Percentiles rank a stretch among this genome's conserved stretches.
Conservation (phyloP, 1,284 basidiomycete species). For the Pyrrhoderma lamaoense region DNA sequence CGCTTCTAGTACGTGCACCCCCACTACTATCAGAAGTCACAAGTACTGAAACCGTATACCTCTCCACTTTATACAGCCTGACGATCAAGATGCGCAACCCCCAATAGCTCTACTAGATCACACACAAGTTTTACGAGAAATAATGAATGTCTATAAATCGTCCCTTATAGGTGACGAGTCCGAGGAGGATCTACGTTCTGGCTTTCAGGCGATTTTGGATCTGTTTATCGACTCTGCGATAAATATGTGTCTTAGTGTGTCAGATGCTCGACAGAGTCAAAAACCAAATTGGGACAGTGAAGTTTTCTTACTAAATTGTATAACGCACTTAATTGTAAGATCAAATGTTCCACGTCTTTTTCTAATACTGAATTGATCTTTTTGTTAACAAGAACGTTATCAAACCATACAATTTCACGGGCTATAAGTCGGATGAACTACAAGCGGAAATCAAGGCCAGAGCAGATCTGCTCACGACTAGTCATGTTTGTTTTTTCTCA, state of each 20-base stretch:
- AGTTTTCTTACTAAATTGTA: constrained; percentile 80
- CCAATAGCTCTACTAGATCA: constrained; percentile 77
- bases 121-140: constrained; percentile 75
- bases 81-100: constrained; percentile 71
- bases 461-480: constrained; percentile 61
- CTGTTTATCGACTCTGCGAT: constrained; percentile 78
- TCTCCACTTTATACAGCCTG: constrained; percentile 40
- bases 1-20: constrained; percentile 52
- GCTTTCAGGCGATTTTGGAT: constrained; percentile 69
- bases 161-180: constrained; percentile 62
- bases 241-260: constrained; percentile 64
- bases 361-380: constrained; percentile 6
- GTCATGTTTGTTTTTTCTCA: constrained; percentile 60
- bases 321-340: constrained; percentile 69
- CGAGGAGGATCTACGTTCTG: constrained; percentile 40
- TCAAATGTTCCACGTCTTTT: neutral
- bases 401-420: constrained; percentile 69
- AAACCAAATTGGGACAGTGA: constrained; percentile 67
- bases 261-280: constrained; percentile 55
- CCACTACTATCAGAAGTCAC: neutral
- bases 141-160: constrained; percentile 82
- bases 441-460: constrained; percentile 56
- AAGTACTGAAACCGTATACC: neutral
- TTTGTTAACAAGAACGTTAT: constrained; percentile 49
- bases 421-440: constrained; percentile 50